Evolutionary conservation across 331 rosid species (phyloP), one percentile per base, ranked within the genome.

Genomic region (Erythrophleum ivorense): DNA sequence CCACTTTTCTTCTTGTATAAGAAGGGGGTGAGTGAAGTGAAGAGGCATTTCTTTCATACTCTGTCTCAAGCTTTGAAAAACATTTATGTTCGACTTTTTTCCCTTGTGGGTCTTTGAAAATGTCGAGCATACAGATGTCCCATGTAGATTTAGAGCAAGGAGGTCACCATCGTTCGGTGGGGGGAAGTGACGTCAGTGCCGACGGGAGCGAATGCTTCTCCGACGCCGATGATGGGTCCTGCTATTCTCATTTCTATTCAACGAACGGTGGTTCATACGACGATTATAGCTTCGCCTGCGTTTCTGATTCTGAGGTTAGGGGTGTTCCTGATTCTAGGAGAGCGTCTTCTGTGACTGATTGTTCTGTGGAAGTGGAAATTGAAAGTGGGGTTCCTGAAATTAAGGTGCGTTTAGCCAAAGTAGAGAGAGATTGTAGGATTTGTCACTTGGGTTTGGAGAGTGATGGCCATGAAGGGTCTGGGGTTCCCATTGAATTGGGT

Each of bases 371-470:
- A 82, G 81, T 87, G 33, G 97, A 83, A 62, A 78, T 80, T 78
- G 91, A 86, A 77, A 81, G 24, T 58, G 97, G 89, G 80, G 66
- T 78, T 36, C 85, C 91, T 18, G 97, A 92, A 78, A 76, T 86
- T 46, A 90, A 89, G 87, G 89, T 90, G 87, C 92, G 86, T 86
- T 92, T 89, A 81, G 87, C 80, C 71, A 90, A 86, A 76, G 90
- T 84, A 11, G 97, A 91, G 89, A 86, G 89, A 54, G 92, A 92
- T 78, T 92, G 97, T 75, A 78, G 97, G 79, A 92, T 92, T 87
- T 92, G 97, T 74, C 97, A 92, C 67, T 72, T 90, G 88, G 92
- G 93, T 43, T 85, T 92, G 93, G 97, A 92, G 78, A 88, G 95
- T 80, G 89, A 90, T 69, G 86, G 89, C 70, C 88, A 85, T 21